A percentile compares a stretch with the other conserved stretches of the same genome.
Evolutionary conservation across 2,329 filamentous ascomycete species (phyloP).

Genomic region (Cryphonectria carpinicola): DNA sequence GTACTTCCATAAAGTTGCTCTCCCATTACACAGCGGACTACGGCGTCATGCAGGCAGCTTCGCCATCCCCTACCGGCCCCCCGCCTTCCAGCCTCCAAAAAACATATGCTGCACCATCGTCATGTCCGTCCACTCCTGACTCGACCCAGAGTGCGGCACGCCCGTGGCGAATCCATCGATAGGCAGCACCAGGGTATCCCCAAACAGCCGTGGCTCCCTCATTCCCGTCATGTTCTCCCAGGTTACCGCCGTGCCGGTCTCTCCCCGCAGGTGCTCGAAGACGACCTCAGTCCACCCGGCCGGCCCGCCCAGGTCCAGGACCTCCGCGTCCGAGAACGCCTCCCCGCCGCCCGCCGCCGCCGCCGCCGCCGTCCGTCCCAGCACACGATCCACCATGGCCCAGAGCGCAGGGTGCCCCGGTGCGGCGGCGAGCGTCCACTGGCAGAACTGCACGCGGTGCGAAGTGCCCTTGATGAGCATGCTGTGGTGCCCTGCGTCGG

Average conservation of each 20-base stretch:
- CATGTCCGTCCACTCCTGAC: slow-evolving; percentile 8
- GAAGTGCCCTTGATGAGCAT: slow-evolving; percentile 32
- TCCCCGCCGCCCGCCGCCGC: not conserved
- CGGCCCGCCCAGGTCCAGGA: slow-evolving; percentile 27
- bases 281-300: slow-evolving; percentile 27
- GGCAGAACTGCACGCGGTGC: slow-evolving; percentile 40
- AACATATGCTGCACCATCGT: slow-evolving; percentile 5
- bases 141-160: slow-evolving; percentile 31
- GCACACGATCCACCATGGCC: slow-evolving; percentile 36
- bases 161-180: slow-evolving; percentile 32
- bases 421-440: slow-evolving; percentile 42
- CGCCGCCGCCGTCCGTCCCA: slow-evolving; percentile 19
- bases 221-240: slow-evolving; percentile 26
- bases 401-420: slow-evolving; percentile 38
- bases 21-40: no score
- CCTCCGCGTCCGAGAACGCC: slow-evolving; percentile 32
- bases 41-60: no score
- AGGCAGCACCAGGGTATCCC: slow-evolving; percentile 33
- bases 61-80: not conserved
- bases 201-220: slow-evolving; percentile 30
- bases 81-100: not conserved
- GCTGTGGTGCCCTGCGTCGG: slow-evolving; percentile 31
- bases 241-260: slow-evolving; percentile 20
- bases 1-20: not conserved
- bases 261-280: slow-evolving; percentile 22